Conservation (phyloP, 805 yeast genomes). For the Tetrapisispora pingtungensis region DNA sequence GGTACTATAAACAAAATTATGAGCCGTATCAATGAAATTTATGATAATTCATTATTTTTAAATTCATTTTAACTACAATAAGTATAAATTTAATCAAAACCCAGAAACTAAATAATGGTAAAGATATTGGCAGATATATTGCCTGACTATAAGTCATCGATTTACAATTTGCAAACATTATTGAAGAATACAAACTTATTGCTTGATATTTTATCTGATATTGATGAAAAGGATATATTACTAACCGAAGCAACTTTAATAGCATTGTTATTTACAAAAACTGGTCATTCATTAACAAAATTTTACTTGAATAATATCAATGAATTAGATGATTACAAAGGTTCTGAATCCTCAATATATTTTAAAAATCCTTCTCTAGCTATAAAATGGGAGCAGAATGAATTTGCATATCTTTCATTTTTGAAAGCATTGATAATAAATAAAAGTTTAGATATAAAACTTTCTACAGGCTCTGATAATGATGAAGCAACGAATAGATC, state of each 20-base stretch:
- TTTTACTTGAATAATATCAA: conserved; percentile 2
- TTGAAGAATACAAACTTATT: background rate
- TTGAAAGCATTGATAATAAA: conserved; percentile 10
- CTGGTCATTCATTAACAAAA: conserved; percentile 16
- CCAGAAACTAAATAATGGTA: background rate
- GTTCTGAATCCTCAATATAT: conserved; percentile 1
- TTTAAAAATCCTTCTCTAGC: conserved; percentile 1
- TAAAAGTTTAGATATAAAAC: conserved; percentile 5
- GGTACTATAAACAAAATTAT: too few relatives aligned
- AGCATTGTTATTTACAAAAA: conserved; percentile 16
- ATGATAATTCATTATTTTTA: too few relatives aligned
- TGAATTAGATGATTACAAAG: background rate
- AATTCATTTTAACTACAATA: too few relatives aligned
- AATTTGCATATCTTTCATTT: conserved; percentile 6
- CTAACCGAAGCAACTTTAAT: conserved; percentile 11
- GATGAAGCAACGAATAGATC: background rate
- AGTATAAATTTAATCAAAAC: too few relatives aligned
- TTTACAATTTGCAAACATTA: conserved; percentile 1
- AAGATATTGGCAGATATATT: background rate
- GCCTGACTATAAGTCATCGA: conserved; percentile 4
- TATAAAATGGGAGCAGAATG: background rate
- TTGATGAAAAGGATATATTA: conserved; percentile 1
- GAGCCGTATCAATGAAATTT: too few relatives aligned
- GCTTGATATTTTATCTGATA: background rate
- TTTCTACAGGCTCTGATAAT: conserved; percentile 3